Evolutionary conservation across 108 stramenopile genomes (phyloP).

Genomic region (Bacterosira constricta): DNA sequence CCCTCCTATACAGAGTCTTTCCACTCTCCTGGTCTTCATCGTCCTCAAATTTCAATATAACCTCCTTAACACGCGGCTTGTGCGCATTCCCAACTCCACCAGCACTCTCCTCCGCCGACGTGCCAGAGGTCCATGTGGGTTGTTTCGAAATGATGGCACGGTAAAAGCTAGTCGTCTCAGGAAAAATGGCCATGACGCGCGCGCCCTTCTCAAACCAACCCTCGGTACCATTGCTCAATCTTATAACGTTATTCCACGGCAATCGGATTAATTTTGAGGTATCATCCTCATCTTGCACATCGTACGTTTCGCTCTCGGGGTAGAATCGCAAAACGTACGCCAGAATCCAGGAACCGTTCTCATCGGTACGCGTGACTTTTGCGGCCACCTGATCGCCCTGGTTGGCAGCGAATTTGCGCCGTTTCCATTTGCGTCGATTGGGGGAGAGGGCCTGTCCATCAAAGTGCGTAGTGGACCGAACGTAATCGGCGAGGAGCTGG

Average conservation of each 20-base stretch:
- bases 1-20: constrained; percentile 90
- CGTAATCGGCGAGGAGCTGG: constrained; percentile 70
- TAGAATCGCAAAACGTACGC: constrained; percentile 89
- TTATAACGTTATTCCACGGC: constrained; percentile 92
- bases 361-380: constrained; percentile 93
- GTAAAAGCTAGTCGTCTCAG: constrained; percentile 97
- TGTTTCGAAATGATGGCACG: constrained; percentile 86
- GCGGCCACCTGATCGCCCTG: constrained; percentile 95
- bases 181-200: constrained; percentile 97
- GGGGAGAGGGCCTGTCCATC: constrained; percentile 64
- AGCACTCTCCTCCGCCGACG: constrained; percentile 20
- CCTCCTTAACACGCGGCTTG: constrained; percentile 87
- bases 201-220: constrained; percentile 87
- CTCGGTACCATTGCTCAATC: constrained; percentile 82
- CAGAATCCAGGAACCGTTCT: constrained; percentile 96
- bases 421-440: constrained; percentile 61
- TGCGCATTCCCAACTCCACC: constrained; percentile 38
- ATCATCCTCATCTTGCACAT: constrained; percentile 97
- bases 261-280: constrained; percentile 91
- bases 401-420: constrained; percentile 79
- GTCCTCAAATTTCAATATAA: constrained; percentile 95
- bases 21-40: constrained; percentile 93
- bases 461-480: constrained; percentile 62
- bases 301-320: constrained; percentile 90
- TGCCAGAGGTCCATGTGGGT: constrained; percentile 75